Evolutionary conservation across 495 filamentous ascomycete genomes (phyloP), one percentile per base, ranked within the genome.

Genomic region (Hapsidospora chrysogenum): DNA sequence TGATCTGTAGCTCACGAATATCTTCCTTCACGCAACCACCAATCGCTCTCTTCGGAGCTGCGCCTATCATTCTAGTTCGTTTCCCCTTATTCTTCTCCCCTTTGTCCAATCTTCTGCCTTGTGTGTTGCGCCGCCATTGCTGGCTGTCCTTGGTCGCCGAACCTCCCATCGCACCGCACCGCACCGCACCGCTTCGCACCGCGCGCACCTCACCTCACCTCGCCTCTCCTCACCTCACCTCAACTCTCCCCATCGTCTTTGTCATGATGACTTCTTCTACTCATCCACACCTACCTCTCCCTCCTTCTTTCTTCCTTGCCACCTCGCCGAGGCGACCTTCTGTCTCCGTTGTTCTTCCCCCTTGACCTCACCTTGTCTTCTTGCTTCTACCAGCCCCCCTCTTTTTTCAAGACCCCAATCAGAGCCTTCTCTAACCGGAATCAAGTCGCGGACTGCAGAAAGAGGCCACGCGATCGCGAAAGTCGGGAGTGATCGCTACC

Each of bases 401-500:
- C n/a, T n/a, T n/a, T n/a, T n/a, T n/a, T n/a, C n/a, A n/a, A n/a
- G n/a, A n/a, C n/a, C n/a, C n/a, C n/a, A n/a, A n/a, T n/a, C n/a
- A n/a, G n/a, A n/a, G 31, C 23, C 31, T 33, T 33, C 18, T 33
- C 31, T 33, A 33, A 33, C 31, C 10, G 31, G n/a, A n/a, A n/a
- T n/a, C n/a, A n/a, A n/a, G n/a, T n/a, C n/a, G n/a, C n/a, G n/a
- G n/a, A n/a, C n/a, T n/a, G n/a, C n/a, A n/a, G n/a, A n/a, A n/a
- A n/a, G n/a, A n/a, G n/a, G n/a, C n/a, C n/a, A n/a, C n/a, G n/a
- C n/a, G n/a, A n/a, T n/a, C n/a, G n/a, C n/a, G n/a, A n/a, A n/a
- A n/a, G n/a, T n/a, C n/a, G n/a, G n/a, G n/a, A n/a, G n/a, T n/a
- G n/a, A n/a, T n/a, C n/a, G n/a, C n/a, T n/a, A n/a, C n/a, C n/a